phyloP scores from a whole-genome alignment of 2,329 filamentous ascomycete genomes.

The Escovopsis sp. region DNA sequence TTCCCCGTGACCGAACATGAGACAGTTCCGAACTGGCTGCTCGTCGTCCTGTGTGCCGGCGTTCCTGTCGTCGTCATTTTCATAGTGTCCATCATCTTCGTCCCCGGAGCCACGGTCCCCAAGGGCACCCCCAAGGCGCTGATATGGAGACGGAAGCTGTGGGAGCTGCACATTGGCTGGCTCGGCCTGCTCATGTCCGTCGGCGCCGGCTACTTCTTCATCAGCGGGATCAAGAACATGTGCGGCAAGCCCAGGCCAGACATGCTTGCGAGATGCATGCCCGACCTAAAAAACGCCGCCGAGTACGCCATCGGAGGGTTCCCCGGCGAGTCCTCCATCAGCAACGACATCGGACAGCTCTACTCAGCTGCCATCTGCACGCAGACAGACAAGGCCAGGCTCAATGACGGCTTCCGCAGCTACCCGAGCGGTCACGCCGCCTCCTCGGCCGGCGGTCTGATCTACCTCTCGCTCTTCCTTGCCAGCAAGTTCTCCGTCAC shows the following conservation, averaged over 20 bases:
- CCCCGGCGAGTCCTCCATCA: constrained; percentile 22
- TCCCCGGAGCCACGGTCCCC: constrained; percentile 56
- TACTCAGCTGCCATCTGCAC: constrained; percentile 66
- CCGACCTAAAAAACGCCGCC: constrained; percentile 49
- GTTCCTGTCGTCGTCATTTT: constrained; percentile 54
- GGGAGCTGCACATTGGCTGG: constrained; percentile 80
- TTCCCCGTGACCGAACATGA: constrained; percentile 59
- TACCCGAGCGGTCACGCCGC: constrained; percentile 46
- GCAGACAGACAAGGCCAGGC: constrained; percentile 41
- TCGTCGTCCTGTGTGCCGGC: constrained; percentile 47
- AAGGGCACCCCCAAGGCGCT: constrained; percentile 45
- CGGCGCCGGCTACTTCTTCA: constrained; percentile 61
- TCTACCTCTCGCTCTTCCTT: constrained; percentile 77
- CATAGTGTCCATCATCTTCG: constrained; percentile 50
- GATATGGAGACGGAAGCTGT: constrained; percentile 69
- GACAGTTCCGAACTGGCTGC: constrained; percentile 51
- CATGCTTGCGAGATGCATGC: constrained; percentile 62
- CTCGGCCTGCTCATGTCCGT: constrained; percentile 65
- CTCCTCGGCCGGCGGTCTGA: constrained; percentile 61
- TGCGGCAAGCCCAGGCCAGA: constrained; percentile 64
- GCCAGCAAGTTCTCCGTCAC: constrained; percentile 67
- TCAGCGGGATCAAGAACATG: constrained; percentile 70
- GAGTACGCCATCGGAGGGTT: constrained; percentile 49
- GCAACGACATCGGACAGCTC: constrained; percentile 41
- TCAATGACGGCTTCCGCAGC: constrained; percentile 71